phyloP scores from a whole-genome alignment of 2,329 filamentous ascomycete species.

The Alternaria gansuensis region DNA sequence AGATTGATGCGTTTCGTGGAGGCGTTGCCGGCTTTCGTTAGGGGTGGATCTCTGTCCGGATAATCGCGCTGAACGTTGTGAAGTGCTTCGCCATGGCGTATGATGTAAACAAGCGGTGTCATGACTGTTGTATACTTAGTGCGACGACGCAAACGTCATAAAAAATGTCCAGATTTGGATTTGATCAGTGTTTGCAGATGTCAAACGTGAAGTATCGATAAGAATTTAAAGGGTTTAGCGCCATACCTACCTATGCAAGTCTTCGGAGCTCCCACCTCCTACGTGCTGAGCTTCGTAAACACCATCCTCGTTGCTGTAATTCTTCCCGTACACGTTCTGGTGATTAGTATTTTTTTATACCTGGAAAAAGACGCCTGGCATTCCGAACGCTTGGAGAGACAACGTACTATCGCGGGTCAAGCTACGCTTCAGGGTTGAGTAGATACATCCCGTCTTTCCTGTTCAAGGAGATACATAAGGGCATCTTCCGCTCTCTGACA shows the following conservation, averaged over 20 bases:
- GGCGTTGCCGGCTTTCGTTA: conserved; percentile 26
- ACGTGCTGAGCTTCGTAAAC: not conserved
- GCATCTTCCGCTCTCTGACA: no score
- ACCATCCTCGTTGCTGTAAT: not conserved
- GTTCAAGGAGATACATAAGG: no score
- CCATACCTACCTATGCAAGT: not conserved
- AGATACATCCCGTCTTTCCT: no score
- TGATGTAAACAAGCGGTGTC: conserved; percentile 25
- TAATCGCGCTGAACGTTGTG: conserved; percentile 34
- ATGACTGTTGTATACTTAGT: not conserved
- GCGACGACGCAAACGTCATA: not conserved
- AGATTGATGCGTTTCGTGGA: conserved; percentile 24
- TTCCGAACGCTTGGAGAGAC: no score
- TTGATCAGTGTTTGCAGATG: not conserved
- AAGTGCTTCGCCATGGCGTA: conserved; percentile 34
- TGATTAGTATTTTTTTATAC: not conserved
- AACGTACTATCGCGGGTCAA: no score
- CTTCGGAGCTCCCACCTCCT: not conserved
- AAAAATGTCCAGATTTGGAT: not conserved
- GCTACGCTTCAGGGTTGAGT: no score
- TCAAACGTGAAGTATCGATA: not conserved
- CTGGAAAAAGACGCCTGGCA: no score
- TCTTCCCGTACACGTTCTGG: not conserved
- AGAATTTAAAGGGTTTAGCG: not conserved
- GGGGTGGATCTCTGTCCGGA: conserved; percentile 30